A percentile compares a stretch with the other conserved stretches of the same genome.
These are phyloP conservation scores for Ascochyta lentis DNA, from an alignment of 2,329 filamentous ascomycete species.

Conservation along the genomic window DNA sequence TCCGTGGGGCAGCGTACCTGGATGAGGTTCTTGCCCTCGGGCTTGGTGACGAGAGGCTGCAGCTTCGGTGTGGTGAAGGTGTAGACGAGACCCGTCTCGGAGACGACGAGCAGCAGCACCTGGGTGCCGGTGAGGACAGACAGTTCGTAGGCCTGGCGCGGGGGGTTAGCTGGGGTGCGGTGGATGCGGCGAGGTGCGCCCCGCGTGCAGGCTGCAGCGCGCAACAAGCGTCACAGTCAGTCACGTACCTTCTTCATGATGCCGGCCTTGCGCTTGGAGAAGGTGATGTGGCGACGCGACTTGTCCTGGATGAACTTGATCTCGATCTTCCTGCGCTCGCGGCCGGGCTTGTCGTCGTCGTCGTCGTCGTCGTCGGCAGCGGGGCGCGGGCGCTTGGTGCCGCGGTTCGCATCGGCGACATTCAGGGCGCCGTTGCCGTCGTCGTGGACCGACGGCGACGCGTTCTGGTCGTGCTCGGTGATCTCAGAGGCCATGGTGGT, in stretches of 20 bases:
- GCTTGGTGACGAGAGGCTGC: conserved; percentile 96
- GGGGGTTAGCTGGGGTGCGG: conserved; percentile 3
- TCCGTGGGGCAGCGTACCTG: conserved; percentile 69
- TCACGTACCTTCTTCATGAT: conserved; percentile 98
- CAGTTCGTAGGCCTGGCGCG: conserved; percentile 84
- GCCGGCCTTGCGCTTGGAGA: conserved; percentile 98
- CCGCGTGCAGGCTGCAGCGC: conserved; percentile 3
- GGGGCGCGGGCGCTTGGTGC: conserved; percentile 87
- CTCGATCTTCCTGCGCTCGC: conserved; percentile 99
- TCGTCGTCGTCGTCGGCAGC: conserved; percentile 92
- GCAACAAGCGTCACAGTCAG: background rate
- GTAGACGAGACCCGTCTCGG: conserved; percentile 95
- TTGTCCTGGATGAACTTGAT: conserved; percentile 99
- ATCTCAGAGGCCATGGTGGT: conserved; percentile 55
- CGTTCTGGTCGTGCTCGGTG: conserved; percentile 60
- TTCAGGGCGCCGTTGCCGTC: conserved; percentile 59
- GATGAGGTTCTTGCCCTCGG: conserved; percentile 98
- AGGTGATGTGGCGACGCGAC: conserved; percentile 98
- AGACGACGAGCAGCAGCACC: conserved; percentile 94
- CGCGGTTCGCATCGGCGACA: conserved; percentile 72
- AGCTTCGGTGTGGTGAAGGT: conserved; percentile 99
- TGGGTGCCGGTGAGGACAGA: conserved; percentile 98
- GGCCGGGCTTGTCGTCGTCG: conserved; percentile 95
- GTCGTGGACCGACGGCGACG: conserved; percentile 58
- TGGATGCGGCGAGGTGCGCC: background rate